Percentiles rank a stretch among this genome's conserved stretches.
Conservation (phyloP, 2,329 filamentous ascomycete genomes). For the Pseudogymnoascus sp. region DNA sequence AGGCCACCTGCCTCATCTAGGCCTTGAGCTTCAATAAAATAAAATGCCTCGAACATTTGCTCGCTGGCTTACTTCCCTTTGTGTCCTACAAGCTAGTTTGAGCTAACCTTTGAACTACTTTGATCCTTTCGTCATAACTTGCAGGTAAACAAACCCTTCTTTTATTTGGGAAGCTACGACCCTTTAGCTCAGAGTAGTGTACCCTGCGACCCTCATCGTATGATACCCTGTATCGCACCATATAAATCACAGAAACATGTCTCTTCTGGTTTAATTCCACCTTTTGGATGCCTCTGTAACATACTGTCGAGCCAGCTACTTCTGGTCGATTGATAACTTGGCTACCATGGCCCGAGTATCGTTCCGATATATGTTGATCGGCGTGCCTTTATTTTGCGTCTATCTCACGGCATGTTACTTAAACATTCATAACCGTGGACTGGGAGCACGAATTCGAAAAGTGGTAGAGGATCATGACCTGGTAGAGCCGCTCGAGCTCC, state of each 20-base stretch:
- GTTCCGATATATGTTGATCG: slow-evolving; percentile 5
- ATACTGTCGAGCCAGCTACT: not conserved
- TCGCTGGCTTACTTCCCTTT: too few species aligned
- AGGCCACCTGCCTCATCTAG: not conserved
- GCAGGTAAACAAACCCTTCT: not conserved
- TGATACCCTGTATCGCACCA: not conserved
- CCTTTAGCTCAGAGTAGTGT: not conserved
- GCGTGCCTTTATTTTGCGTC: not conserved
- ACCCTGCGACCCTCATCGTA: not conserved
- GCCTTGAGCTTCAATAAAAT: not conserved
- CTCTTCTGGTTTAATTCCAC: not conserved
- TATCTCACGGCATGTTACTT: slow-evolving; percentile 4
- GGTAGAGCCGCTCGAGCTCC: slow-evolving; percentile 1
- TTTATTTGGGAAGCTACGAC: not conserved
- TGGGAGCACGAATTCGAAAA: not conserved
- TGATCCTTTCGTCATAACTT: not conserved
- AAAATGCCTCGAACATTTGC: not conserved
- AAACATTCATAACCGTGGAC: not conserved
- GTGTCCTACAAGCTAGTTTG: not conserved
- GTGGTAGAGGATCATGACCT: not conserved
- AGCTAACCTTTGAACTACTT: not conserved
- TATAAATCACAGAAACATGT: not conserved
- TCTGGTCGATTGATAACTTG: not conserved
- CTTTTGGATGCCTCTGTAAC: not conserved
- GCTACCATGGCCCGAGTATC: slow-evolving; percentile 6